Evolutionary conservation across 352 stramenopile genomes (phyloP).

Genomic region (Globisporangium splendens): DNA sequence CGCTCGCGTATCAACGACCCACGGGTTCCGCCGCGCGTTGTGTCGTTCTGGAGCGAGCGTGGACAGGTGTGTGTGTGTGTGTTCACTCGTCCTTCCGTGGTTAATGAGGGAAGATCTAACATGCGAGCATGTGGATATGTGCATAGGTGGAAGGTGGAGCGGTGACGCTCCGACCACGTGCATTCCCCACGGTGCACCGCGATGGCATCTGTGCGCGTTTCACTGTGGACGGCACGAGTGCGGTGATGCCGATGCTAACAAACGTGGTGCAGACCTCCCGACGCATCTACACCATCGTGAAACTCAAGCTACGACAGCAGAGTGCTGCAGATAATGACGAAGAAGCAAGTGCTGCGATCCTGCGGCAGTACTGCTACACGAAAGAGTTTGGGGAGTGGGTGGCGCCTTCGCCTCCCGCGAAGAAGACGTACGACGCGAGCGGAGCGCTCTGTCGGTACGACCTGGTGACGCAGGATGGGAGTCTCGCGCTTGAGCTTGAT

Average conservation of each 20-base stretch:
- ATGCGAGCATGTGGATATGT: neutral
- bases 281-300: slow-evolving; percentile 57
- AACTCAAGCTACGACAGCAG: slow-evolving; percentile 24
- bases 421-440: slow-evolving; percentile 24
- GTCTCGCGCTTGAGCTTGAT: slow-evolving; percentile 43
- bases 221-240: slow-evolving; percentile 4
- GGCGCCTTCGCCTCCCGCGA: slow-evolving; percentile 27
- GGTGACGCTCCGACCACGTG: slow-evolving; percentile 19
- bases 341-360: slow-evolving; percentile 1
- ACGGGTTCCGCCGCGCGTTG: slow-evolving; percentile 47
- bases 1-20: slow-evolving; percentile 36
- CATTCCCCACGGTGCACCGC: slow-evolving; percentile 27
- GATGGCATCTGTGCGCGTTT: slow-evolving; percentile 30
- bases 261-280: slow-evolving; percentile 47
- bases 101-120: neutral
- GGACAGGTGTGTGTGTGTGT: slow-evolving; percentile 29
- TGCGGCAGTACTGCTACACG: slow-evolving; percentile 47
- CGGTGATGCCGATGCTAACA: slow-evolving; percentile 49
- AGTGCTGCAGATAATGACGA: neutral
- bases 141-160: slow-evolving; percentile 24
- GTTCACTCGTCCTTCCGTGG: neutral
- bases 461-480: slow-evolving; percentile 47
- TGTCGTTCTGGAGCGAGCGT: slow-evolving; percentile 53
- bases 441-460: slow-evolving; percentile 41
- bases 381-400: slow-evolving; percentile 63